Conservation (phyloP, 108 stramenopile species). For the Fragilariopsis cylindrus region DNA sequence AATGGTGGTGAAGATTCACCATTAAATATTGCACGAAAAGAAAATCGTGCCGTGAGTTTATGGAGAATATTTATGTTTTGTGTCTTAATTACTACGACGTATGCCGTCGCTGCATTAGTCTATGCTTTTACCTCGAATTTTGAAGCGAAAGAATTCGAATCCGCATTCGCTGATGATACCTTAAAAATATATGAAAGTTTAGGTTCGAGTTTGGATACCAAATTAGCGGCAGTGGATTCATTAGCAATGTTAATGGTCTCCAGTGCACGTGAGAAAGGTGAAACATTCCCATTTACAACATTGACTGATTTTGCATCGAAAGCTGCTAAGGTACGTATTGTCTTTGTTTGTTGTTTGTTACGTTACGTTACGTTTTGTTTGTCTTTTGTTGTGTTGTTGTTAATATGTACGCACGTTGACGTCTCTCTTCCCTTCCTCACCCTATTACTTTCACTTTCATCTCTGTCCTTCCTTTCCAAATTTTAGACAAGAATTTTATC, state of each 20-base stretch:
- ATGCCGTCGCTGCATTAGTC: background rate
- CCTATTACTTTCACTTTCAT: too few relatives aligned
- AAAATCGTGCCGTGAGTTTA: constrained; percentile 10
- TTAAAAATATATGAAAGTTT: constrained; percentile 17
- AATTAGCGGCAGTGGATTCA: background rate
- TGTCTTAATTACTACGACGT: constrained; percentile 9
- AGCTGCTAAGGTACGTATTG: constrained; percentile 3
- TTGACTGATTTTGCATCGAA: background rate
- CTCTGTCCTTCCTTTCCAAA: too few relatives aligned
- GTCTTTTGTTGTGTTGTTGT: too few relatives aligned
- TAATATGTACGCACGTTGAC: too few relatives aligned
- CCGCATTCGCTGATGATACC: background rate
- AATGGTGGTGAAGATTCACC: background rate
- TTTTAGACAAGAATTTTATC: background rate
- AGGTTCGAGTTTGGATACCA: constrained; percentile 8
- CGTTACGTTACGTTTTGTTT: too few relatives aligned
- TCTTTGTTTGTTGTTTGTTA: too few relatives aligned
- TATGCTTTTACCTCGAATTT: background rate
- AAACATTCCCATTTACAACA: constrained; percentile 21
- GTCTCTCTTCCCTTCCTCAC: too few relatives aligned
- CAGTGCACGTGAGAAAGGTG: constrained; percentile 2
- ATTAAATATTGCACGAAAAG: background rate
- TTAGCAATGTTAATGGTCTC: constrained; percentile 3
- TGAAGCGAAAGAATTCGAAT: constrained; percentile 12
- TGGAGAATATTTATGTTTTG: constrained; percentile 13